Base-by-base conservation (phyloP, 495 filamentous ascomycete species). In the Choiromyces venosus region DNA sequence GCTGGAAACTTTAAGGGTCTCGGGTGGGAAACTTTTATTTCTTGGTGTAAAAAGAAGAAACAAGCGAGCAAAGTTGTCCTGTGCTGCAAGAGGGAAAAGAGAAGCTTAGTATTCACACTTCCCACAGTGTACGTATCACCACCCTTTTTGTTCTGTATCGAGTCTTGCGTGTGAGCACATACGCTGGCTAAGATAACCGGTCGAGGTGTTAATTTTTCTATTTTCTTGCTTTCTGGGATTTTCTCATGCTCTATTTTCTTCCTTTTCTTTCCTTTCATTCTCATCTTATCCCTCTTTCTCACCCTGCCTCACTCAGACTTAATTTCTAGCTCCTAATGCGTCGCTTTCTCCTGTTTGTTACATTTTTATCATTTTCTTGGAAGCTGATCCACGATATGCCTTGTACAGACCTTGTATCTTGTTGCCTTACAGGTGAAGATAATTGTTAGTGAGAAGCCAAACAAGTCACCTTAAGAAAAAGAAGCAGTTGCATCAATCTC, bases 351-450 rank as follows among this genome's bases (percentile, higher is more conserved):
- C 52, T 61, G 52, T 40, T 40, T 42, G 40, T 61, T n/a, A 70
- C 56, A 1, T 70, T 42, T 56, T 61, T 61, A 33, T 12, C 67
- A 56, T 70, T 79, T 79, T 78, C 79, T 73, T 76, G 76, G 76
- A 81, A 78, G 79, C 79, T 81, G 79, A 81, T 81, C 78, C 75
- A 74, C 72, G 71, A 78, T 78, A 81, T 73, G 74, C 67, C 64
- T 74, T 81, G 79, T 79, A 79, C 76, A 81, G 79, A 81, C 76
- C 77, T 66, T 81, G 79, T 81, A 81, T 73, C 74, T 81, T 72
- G 79, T 78, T 78, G 71, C 73, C 70, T 76, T 66, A 69, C 69
- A 75, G 68, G 69, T 67, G 67, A 74, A 76, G 76, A 80, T 70
- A 71, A 72, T 74, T 70, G 72, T 65, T 71, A 74, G 69, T 80